Conservation (phyloP, 2,329 filamentous ascomycete genomes). For the Lasiodiplodia sp. region DNA sequence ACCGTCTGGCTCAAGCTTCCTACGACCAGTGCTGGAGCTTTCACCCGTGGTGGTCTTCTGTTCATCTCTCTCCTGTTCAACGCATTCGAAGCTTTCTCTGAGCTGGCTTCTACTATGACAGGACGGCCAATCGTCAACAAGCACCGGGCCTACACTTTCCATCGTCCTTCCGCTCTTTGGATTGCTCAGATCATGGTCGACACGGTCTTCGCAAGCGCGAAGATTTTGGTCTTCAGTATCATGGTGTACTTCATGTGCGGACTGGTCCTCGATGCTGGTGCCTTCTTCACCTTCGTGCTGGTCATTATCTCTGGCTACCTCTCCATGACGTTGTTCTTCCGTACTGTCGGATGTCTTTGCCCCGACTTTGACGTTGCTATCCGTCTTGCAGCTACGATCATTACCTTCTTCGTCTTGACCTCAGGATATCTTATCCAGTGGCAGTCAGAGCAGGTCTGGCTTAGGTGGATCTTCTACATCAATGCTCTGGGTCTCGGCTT, state of each 20-base stretch:
- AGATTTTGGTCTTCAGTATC: conserved; percentile 72
- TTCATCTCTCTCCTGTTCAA: conserved; percentile 85
- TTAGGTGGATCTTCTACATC: conserved; percentile 82
- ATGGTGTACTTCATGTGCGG: conserved; percentile 88
- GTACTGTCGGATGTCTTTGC: conserved; percentile 76
- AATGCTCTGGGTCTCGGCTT: conserved; percentile 79
- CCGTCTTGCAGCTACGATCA: conserved; percentile 77
- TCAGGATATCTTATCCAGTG: conserved; percentile 87
- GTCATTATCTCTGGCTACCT: conserved; percentile 76
- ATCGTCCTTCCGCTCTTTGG: conserved; percentile 82
- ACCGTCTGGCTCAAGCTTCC: conserved; percentile 79
- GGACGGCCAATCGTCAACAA: conserved; percentile 82
- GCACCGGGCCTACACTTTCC: conserved; percentile 82
- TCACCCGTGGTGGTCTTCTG: conserved; percentile 80
- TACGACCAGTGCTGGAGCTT: conserved; percentile 70
- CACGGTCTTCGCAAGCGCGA: conserved; percentile 71
- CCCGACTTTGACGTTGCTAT: conserved; percentile 87
- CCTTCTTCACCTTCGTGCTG: conserved; percentile 87
- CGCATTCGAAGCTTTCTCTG: conserved; percentile 84
- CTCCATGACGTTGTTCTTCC: conserved; percentile 86
- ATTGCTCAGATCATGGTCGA: conserved; percentile 85
- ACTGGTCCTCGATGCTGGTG: conserved; percentile 73
- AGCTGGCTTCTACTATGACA: conserved; percentile 77
- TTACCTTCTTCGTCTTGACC: conserved; percentile 82
- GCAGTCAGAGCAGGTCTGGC: conserved; percentile 74